phyloP scores from a whole-genome alignment of 2,329 filamentous ascomycete species.

The Lachnellula subtilissima region DNA sequence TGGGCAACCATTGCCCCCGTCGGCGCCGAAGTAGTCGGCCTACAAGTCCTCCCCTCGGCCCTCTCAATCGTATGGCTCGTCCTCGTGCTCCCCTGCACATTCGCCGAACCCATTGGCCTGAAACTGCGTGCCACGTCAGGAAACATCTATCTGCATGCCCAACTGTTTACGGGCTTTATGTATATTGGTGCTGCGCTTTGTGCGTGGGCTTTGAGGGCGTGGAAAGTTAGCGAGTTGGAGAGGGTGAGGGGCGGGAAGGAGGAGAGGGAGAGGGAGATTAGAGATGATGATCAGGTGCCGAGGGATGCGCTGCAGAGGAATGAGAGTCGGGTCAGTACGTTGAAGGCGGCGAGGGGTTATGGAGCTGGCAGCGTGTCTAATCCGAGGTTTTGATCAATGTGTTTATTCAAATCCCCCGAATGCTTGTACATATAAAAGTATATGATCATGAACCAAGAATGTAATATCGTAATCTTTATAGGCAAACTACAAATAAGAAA shows the following conservation, averaged over 20 bases:
- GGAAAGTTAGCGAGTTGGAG: constrained; percentile 55
- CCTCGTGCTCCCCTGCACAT: constrained; percentile 66
- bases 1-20: constrained; percentile 68
- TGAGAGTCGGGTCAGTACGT: constrained; percentile 16
- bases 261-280: constrained; percentile 10
- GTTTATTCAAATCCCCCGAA: too few relatives aligned
- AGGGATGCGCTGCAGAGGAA: constrained; percentile 5
- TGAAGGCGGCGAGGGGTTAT: constrained; percentile 20
- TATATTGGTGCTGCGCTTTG: constrained; percentile 52
- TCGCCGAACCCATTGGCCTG: constrained; percentile 55
- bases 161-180: constrained; percentile 57
- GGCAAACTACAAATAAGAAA: too few relatives aligned
- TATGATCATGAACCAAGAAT: too few relatives aligned
- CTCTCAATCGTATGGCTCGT: constrained; percentile 69
- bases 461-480: too few relatives aligned
- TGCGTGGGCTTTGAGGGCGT: constrained; percentile 50
- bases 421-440: too few relatives aligned
- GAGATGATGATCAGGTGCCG: constrained; percentile 16
- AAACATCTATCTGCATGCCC: constrained; percentile 50
- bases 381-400: too few relatives aligned
- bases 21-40: constrained; percentile 67
- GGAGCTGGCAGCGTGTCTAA: constrained; percentile 22
- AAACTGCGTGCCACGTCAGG: constrained; percentile 46
- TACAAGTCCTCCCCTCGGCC: constrained; percentile 62
- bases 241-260: constrained; percentile 18